Base-by-base conservation (phyloP, 805 yeast species). In the Candida hungchunana region DNA sequence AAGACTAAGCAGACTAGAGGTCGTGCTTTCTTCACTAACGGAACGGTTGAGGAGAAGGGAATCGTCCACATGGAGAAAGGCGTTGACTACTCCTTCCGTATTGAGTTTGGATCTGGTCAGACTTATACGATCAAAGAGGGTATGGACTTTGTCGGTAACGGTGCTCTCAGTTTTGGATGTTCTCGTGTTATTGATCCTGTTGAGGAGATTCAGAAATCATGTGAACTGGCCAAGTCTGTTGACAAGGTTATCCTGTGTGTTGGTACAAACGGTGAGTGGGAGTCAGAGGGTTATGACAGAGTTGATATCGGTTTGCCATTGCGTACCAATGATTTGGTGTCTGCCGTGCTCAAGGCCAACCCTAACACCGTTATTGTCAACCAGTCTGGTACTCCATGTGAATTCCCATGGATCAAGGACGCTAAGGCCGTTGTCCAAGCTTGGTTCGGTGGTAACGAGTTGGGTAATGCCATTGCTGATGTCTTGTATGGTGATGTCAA, bases 371-470 rank as follows among this genome's bases (percentile, higher is more conserved):
- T 75, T 8, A 58, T 77, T 21, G 79, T 78, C 16, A 67, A 72
- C 51, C 81, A 77, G 51, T 68, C 79, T 4, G 83, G 84, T 34
- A 71, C 80, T 14, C 82, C 84, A 0, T 79, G 75, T 10, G 67
- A 72, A 25, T 57, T 77, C 63, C 80, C 80, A 20, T 76, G 79
- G 79, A 44, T 59, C 14, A 42, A 50, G 18, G 50, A 65, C 14
- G 71, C 67, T 13, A 62, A 64, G 30, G 71, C 69, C 6, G 42
- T 74, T 7, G 54, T 75, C 7, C 79, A 75, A 35, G 75, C 77
- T 11, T 74, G 78, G 73, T 75, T 69, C 49, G 76, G 76, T 46
- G 83, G 82, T 41, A 67, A 66, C 42, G 82, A 77, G 49, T 51
- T 64, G 26, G 82, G 82, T 47, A 74, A 73, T 45, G 72, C 76